Evolutionary conservation across 441 rosid genomes (phyloP), one percentile per base, ranked within the genome.

Genomic region (Biscutella laevigata): DNA sequence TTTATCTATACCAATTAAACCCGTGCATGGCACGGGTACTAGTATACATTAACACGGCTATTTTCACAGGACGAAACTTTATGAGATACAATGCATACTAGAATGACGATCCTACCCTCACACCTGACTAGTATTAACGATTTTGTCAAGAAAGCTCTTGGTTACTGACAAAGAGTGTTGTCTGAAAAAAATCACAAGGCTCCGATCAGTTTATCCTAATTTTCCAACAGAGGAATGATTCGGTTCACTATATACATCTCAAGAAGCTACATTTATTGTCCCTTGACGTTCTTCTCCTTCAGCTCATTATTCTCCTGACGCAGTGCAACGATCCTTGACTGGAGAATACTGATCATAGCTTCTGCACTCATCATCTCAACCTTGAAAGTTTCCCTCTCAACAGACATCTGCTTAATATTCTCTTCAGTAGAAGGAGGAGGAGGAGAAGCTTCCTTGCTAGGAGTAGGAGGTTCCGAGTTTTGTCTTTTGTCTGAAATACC

Each of bases 291-390:
- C 40, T 57, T 72, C 71, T 73, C 76, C 78, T 72, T 87, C 65
- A 87, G 45, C 44, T 83, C 90, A 57, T 80, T 79, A 4, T 88
- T 91, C 64, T 91, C 98, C 63, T 69, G 74, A 51, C 48, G 76
- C 53, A 87, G 68, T 10, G 44, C 70, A 38, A 80, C 90, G 9
- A 85, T 67, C 56, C 81, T 76, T 0, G 95, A 76, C 58, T 80
- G 88, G 50, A 87, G 94, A 62, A 83, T 77, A 65, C 75, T 82
- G 35, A 85, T 77, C 90, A 83, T 83, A 4, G 95, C 77, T 30
- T 78, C 83, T 37, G 86, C 86, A 55, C 88, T 78, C 83, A 87
- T 70, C 88, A 83, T 74, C 61, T 91, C 88, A 21, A 87, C 83
- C 79, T 74, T 85, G 72, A 85, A 33, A 0, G 84, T 71, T 74